Base-by-base conservation (phyloP, 345 rosid species). In the Raphanus raphanistrum region DNA sequence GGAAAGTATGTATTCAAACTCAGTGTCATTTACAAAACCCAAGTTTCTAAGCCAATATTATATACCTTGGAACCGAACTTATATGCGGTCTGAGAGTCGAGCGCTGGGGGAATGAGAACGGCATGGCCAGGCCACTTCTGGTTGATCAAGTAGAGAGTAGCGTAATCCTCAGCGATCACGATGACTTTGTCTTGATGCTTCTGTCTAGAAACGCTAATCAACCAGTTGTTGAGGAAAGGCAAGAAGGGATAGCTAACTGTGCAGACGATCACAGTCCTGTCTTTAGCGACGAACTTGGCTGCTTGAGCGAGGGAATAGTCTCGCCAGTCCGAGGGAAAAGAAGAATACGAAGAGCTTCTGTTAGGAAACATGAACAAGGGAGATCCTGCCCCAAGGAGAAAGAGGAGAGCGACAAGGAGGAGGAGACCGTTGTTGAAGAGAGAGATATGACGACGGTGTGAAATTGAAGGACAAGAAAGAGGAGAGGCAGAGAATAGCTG, bases 91-190 rank as follows among this genome's bases (percentile, higher is more conserved):
- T 86, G 87, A 3, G 88, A 78, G 83, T 90, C 92, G 0, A 84
- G 88, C 3, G 87, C 96, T 0, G 66, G 66, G 0, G 96, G 98
- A 31, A 93, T 73, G 32, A 93, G 91, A 41, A 94, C 97, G 7
- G 94, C 97, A 60, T 92, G 97, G 25, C 96, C 98, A 35, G 98
- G 98, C 98, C 98, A 92, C 72, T 63, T 86, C 67, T 84, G 79
- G 60, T 94, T 94, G 9, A 94, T 87, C 71, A 75, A 85, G 45
- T 88, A 80, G 15, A 94, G 88, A 31, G 97, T 94, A 10, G 87
- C 87, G 69, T 94, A 94, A 82, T 92, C 98, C 77, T 94, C 98
- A 8, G 97, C 97, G 5, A 94, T 90, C 9, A 94, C 96, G 1
- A 94, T 90, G 28, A 94, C 96, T 67, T 87, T 83, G 26, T 94